Evolutionary conservation across 352 stramenopile genomes (phyloP), one percentile per base, ranked within the genome.

Genomic region (Pythium diclinum): DNA sequence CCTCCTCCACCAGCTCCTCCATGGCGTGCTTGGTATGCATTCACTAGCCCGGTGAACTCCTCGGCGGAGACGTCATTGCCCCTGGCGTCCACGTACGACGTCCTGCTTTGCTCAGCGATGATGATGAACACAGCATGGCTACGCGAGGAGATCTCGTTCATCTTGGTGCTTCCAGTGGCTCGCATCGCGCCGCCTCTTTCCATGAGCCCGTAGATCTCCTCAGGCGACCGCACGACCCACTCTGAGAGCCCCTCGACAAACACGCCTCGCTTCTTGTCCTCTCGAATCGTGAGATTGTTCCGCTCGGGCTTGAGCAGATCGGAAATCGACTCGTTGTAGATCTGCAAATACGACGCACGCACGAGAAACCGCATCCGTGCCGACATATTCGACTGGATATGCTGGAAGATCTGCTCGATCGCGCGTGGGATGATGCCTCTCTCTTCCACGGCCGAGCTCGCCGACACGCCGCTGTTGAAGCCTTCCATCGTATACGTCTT

Each of bases 401-500:
- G 89, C 42, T 76, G 74, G 62, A 97, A 97, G 44, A 97, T 95
- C 73, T 99, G 95, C 65, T 99, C 96, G 36, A 99, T 98, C 9
- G 95, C 94, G 13, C 97, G 91, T 5, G 97, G 97, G 72, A 99
- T 99, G 74, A 99, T 99, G 25, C 97, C 97, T 17, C 96, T 83
- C 80, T 91, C 79, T 83, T 99, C 72, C 65, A 92, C 74, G 21
- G 91, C 65, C 5, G 58, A 67, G 21, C 52, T 78, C 66, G 88
- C 74, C 65, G 96, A 84, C 44, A 51, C 44, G 71, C 96, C 71
- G 59, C 74, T 87, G 71, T 92, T 92, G 71, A 93, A 93, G 2
- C 97, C 97, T 68, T 99, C 95, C 97, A 99, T 99, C 1, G 97
- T 98, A 76, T 96, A 96, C 34, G 93, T 98, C 68, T 98, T 98